These are phyloP conservation scores for Silene latifolia DNA, from an alignment of 148 eudicot species.

Conservation along the genomic window DNA sequence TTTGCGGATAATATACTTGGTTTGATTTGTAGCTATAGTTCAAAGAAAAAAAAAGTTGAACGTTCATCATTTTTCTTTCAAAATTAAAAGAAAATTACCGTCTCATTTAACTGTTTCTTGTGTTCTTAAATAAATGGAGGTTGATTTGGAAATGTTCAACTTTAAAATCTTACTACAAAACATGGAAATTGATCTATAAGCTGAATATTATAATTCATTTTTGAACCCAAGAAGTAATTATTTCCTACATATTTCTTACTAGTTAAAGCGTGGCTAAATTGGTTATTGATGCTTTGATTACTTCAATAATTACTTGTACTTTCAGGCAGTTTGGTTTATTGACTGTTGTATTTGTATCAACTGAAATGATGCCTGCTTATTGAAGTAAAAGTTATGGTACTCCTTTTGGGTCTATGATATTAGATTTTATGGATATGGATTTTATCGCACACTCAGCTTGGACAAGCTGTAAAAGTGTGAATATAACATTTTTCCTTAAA, in stretches of 20 bases:
- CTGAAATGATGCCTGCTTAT: neutral
- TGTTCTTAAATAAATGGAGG: neutral
- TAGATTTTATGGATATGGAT: neutral
- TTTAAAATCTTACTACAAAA: neutral
- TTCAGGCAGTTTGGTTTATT: no score
- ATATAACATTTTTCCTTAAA: neutral
- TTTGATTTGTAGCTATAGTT: neutral
- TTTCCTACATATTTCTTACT: neutral
- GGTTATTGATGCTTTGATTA: neutral
- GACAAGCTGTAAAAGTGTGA: neutral
- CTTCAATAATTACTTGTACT: neutral
- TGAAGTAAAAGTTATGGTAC: neutral
- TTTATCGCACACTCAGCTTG: neutral
- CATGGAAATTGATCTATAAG: neutral
- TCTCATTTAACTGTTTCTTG: neutral
- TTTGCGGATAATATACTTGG: neutral
- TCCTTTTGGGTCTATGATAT: neutral
- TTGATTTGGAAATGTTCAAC: neutral
- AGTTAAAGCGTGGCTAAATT: neutral
- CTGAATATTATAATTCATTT: neutral
- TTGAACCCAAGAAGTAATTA: neutral
- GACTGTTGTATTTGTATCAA: neutral
- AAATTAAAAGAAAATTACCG: neutral
- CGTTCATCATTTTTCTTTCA: no score
- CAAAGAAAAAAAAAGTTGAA: neutral